Evolutionary conservation across 2,329 filamentous ascomycete species (phyloP).

Genomic region (Penicillium frequentans): DNA sequence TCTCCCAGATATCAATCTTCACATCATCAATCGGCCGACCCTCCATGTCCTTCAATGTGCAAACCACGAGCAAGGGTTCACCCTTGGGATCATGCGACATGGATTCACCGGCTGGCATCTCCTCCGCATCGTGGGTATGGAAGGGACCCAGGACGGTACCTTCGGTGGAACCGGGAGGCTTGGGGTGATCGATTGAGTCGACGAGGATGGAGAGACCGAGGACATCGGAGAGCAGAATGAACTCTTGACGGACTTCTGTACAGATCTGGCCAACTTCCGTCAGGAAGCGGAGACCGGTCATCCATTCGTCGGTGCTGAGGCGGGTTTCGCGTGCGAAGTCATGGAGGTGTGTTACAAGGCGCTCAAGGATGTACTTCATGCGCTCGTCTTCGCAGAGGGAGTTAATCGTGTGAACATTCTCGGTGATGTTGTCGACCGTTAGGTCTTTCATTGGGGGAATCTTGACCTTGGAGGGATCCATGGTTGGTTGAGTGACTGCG

Average conservation of each 20-base stretch:
- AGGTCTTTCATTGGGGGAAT: slow-evolving; percentile 62
- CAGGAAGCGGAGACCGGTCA: slow-evolving; percentile 69
- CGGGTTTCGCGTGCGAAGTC: slow-evolving; percentile 79
- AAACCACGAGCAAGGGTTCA: slow-evolving; percentile 70
- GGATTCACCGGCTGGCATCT: slow-evolving; percentile 53
- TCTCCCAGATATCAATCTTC: slow-evolving; percentile 83
- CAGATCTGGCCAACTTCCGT: slow-evolving; percentile 72
- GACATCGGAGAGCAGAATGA: slow-evolving; percentile 78
- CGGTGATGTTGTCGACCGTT: slow-evolving; percentile 77
- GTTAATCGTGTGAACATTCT: slow-evolving; percentile 74
- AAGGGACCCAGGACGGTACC: slow-evolving; percentile 80
- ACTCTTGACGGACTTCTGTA: slow-evolving; percentile 74
- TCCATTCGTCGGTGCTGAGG: slow-evolving; percentile 76
- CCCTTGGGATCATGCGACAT: slow-evolving; percentile 71
- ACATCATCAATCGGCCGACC: slow-evolving; percentile 65
- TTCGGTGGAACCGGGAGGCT: slow-evolving; percentile 68
- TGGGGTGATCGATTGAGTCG: slow-evolving; percentile 81
- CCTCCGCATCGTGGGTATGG: slow-evolving; percentile 74
- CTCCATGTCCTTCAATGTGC: slow-evolving; percentile 65
- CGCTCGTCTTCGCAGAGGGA: slow-evolving; percentile 65
- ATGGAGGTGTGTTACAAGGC: slow-evolving; percentile 74
- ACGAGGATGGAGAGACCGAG: slow-evolving; percentile 77
- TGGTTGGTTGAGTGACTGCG: slow-evolving; percentile 14
- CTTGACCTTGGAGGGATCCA: slow-evolving; percentile 45
- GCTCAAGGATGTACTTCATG: slow-evolving; percentile 69